A percentile compares a stretch with the other conserved stretches of the same genome.
Conservation (phyloP, 768 basidiomycete genomes). For the Leucogyrophana mollusca region DNA sequence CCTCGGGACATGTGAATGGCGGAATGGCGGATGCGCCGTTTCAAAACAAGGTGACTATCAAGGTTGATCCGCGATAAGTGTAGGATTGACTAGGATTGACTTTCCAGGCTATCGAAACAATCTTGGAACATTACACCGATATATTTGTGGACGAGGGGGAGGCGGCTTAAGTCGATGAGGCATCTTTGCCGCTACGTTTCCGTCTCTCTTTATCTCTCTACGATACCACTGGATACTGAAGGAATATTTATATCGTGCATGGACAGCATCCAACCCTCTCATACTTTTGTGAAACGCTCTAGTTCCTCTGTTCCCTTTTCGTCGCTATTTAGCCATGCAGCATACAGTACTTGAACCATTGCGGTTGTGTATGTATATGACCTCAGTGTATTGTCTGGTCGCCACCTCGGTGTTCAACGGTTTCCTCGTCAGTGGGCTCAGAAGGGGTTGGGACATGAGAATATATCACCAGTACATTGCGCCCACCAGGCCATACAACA, state of each 20-base stretch:
- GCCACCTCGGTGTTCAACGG: no score
- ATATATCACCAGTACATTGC: no score
- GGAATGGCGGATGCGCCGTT: slow-evolving; percentile 68
- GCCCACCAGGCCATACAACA: no score
- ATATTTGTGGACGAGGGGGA: slow-evolving; percentile 94
- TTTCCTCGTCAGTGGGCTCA: no score
- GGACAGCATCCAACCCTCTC: neutral
- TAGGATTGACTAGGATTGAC: slow-evolving; percentile 9
- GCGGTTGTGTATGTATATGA: slow-evolving; percentile 19
- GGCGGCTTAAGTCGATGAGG: slow-evolving; percentile 17
- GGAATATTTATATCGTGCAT: slow-evolving; percentile 11
- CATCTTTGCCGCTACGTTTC: slow-evolving; percentile 10
- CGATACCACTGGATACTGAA: slow-evolving; percentile 21
- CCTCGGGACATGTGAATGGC: slow-evolving; percentile 45
- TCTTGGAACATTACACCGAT: slow-evolving; percentile 90
- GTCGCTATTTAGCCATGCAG: slow-evolving; percentile 18
- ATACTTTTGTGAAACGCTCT: no score
- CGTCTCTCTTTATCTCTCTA: slow-evolving; percentile 18
- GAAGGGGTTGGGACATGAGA: no score
- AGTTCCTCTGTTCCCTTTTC: neutral
- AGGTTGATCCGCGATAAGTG: neutral
- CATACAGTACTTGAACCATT: slow-evolving; percentile 9
- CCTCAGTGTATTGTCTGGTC: slow-evolving; percentile 6
- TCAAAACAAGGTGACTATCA: slow-evolving; percentile 62
- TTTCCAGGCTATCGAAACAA: slow-evolving; percentile 87